A percentile compares a stretch with the other conserved stretches of the same genome.
Evolutionary conservation across 805 yeast genomes (phyloP).

Genomic region (Saccharomycopsis malanga): DNA sequence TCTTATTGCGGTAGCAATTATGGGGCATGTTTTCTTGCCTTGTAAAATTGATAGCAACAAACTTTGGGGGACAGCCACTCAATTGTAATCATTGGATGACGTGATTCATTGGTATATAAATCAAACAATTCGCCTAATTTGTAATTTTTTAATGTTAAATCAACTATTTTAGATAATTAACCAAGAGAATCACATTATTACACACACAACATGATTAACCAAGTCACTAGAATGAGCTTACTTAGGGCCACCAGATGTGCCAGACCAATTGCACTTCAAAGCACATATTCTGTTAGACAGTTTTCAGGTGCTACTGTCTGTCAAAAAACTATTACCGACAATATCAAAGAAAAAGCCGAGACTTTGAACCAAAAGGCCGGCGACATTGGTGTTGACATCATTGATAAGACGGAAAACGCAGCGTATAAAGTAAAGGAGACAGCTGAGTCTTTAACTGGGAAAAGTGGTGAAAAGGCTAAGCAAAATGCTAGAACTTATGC

Average conservation of each 20-base stretch:
- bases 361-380: conserved; percentile 5
- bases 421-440: neutral
- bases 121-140: neutral
- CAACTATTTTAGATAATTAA: neutral
- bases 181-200: neutral
- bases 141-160: too few relatives aligned
- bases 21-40: neutral
- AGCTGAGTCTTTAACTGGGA: neutral
- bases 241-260: neutral
- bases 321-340: conserved; percentile 1
- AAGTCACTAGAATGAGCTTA: neutral
- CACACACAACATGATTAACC: neutral
- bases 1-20: neutral
- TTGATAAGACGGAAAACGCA: neutral
- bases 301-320: neutral
- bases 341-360: conserved; percentile 9
- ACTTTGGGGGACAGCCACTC: neutral
- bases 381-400: neutral
- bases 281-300: neutral
- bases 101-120: neutral
- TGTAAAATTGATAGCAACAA: neutral
- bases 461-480: neutral
- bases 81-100: neutral
- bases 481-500: neutral
- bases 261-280: neutral